These are phyloP conservation scores for Trypanosoma boissoni DNA, from an alignment of 208 protist genomes.

Conservation along the genomic window DNA sequence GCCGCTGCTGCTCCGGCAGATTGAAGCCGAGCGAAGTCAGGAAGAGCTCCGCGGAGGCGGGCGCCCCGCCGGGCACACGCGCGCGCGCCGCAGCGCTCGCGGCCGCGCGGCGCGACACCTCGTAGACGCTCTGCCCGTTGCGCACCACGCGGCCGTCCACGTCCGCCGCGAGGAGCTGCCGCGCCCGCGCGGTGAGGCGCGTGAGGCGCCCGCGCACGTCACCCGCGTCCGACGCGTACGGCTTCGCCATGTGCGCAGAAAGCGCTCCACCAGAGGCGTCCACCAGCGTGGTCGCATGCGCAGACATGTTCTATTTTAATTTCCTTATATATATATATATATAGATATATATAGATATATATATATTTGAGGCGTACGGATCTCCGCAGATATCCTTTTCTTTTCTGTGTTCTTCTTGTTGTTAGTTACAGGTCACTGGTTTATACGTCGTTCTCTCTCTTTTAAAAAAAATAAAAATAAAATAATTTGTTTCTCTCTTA, in stretches of 20 bases:
- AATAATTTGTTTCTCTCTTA: no score
- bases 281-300: slow-evolving; percentile 7
- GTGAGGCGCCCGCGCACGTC: slow-evolving; percentile 69
- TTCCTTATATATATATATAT: no score
- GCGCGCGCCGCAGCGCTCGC: slow-evolving; percentile 22
- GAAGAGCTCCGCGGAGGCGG: slow-evolving; percentile 80
- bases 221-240: slow-evolving; percentile 33
- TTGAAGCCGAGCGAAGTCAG: slow-evolving; percentile 82
- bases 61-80: slow-evolving; percentile 8
- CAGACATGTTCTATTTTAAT: no score
- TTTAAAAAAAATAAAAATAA: not conserved
- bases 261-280: not conserved
- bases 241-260: not conserved
- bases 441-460: slow-evolving; percentile 9
- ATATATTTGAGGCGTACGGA: no score
- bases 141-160: slow-evolving; percentile 48
- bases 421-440: not conserved
- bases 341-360: no score
- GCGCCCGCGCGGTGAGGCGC: slow-evolving; percentile 63
- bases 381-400: not conserved
- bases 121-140: slow-evolving; percentile 62
- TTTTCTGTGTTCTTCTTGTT: slow-evolving; percentile 9
- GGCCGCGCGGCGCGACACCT: slow-evolving; percentile 49
- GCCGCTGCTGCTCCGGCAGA: slow-evolving; percentile 74
- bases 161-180: slow-evolving; percentile 46